These are phyloP conservation scores for Acmispon strigosus DNA, from an alignment of 306 rosid genomes.

Conservation along the genomic window DNA sequence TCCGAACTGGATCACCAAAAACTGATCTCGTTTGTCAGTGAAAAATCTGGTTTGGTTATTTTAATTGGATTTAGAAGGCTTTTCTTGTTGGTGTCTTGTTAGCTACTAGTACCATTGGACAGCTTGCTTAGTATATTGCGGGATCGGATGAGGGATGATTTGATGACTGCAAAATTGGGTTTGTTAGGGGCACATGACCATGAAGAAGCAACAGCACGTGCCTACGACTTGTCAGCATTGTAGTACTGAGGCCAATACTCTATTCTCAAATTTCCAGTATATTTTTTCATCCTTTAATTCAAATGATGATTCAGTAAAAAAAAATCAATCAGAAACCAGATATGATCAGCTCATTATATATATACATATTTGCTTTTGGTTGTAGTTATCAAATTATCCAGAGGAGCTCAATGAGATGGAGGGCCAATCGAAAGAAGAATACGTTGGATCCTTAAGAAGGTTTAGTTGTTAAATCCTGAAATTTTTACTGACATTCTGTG, in stretches of 20 bases:
- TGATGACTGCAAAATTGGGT: not conserved
- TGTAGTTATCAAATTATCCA: constrained; percentile 48
- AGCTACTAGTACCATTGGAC: too few relatives aligned
- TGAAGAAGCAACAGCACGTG: constrained; percentile 85
- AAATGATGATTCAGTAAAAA: too few relatives aligned
- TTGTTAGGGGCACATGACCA: constrained; percentile 76
- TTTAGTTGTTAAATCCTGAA: not conserved
- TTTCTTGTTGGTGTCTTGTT: too few relatives aligned
- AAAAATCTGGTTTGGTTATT: too few relatives aligned
- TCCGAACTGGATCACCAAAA: too few relatives aligned
- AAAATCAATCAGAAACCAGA: too few relatives aligned
- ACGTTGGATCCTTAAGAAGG: constrained; percentile 81
- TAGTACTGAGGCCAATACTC: constrained; percentile 85
- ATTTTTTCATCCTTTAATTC: not conserved
- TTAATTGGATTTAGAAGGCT: too few relatives aligned
- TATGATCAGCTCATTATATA: not conserved
- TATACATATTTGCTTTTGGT: not conserved
- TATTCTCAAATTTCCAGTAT: constrained; percentile 74
- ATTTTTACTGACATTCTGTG: too few relatives aligned
- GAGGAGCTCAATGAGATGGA: constrained; percentile 69
- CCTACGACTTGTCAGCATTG: constrained; percentile 89
- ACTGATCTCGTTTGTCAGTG: too few relatives aligned
- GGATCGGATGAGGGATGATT: not conserved
- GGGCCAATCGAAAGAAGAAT: constrained; percentile 68
- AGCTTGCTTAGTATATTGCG: too few relatives aligned